Conservation (phyloP, 78 protist genomes). For the Isochrysis galbana region DNA sequence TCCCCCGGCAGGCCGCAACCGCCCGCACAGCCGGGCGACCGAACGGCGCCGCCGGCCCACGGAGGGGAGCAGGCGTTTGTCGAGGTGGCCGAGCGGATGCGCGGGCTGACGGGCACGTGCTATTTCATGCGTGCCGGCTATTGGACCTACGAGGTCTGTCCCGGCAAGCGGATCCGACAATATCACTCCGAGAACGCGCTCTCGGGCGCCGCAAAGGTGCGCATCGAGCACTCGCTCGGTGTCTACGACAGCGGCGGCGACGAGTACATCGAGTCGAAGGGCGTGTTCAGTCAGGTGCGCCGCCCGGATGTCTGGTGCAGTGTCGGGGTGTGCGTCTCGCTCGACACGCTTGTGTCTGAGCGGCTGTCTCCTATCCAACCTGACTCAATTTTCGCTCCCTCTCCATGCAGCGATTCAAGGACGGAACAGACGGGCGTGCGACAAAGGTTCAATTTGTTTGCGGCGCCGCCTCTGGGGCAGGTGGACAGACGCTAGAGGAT, state of each 20-base stretch:
- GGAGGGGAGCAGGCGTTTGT: no score
- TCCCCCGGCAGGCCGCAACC: no score
- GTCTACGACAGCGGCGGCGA: background rate
- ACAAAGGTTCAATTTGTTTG: background rate
- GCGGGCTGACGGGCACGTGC: background rate
- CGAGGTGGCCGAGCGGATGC: background rate
- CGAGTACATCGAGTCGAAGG: background rate
- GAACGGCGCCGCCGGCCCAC: no score
- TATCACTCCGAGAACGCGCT: background rate
- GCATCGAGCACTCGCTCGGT: background rate
- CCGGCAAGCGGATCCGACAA: background rate
- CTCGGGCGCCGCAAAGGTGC: background rate
- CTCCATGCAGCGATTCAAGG: background rate
- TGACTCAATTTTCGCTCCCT: no score
- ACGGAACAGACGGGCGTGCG: background rate
- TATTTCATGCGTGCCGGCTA: background rate
- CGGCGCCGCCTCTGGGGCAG: no score
- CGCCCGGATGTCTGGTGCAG: no score
- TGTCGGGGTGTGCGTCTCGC: no score
- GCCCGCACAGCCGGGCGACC: no score
- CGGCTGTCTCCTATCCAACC: no score
- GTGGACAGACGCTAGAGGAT: background rate
- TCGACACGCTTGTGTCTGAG: no score
- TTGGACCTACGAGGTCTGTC: constrained; percentile 28
- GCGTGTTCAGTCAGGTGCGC: no score